Evolutionary conservation across 139 green algal genomes (phyloP), one percentile per base, ranked within the genome.

Genomic region (Chlamydomonas applanata): DNA sequence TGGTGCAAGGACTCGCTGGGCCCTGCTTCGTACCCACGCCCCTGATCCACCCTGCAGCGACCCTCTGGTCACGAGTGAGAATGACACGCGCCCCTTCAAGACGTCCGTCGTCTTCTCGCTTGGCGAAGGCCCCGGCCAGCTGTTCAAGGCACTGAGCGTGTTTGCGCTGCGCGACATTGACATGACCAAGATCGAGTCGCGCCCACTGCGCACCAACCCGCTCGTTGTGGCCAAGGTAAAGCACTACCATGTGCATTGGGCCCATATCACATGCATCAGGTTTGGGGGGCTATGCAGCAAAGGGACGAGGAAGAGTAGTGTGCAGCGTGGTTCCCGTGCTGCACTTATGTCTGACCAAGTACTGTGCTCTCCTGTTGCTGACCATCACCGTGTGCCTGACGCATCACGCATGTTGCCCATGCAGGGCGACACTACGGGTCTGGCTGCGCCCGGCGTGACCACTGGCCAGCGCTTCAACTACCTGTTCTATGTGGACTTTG

Each of bases 401-500:
- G 11, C 40, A 11, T 49, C n/a, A n/a, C n/a, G n/a, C n/a, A n/a
- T n/a, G n/a, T 49, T 49, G 7, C 11, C 40, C 11, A 7, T 49
- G 7, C 40, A 49, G 40, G 40, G 40, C 7, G 40, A 49, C 40
- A 11, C 40, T 49, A 11, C 40, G 7, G 40, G 40, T 11, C 40
- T 49, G 40, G 40, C 40, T 7, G 7, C 40, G 7, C 7, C 7
- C 11, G 40, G 40, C 40, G 67, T 56, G 44, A 49, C 32, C 3
- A 56, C n/a, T 16, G 74, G 75, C 13, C 77, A 85, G 72, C 84
- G 83, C 71, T 99, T 97, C 83, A 94, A 97, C 73, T 99, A 98
- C 88, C 84, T 99, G 0, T 99, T 99, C 87, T 98, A 98, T 77
- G 85, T 98, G 1, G 96, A 99, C 81, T 97, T 99, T 53, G 46